Evolutionary conservation across 73 alveolate species (phyloP), one percentile per base, ranked within the genome.

Genomic region (Paramecium tetraurelia): DNA sequence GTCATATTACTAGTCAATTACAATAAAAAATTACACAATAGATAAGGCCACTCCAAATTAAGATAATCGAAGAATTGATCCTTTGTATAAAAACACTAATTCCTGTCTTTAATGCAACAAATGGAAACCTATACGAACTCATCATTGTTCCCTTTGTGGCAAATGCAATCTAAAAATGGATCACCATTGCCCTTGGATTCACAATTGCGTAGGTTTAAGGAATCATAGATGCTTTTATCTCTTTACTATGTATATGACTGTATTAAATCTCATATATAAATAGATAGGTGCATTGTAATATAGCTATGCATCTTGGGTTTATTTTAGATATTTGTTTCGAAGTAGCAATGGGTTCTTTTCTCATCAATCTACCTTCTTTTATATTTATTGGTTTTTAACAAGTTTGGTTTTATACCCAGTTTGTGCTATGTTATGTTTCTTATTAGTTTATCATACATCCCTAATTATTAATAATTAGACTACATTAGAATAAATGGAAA

Each of bases 161-260:
- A 40, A 85, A 7, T 96, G 98, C 58, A 92, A 85, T 3, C 53
- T 72, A 16, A 95, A 92, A 70, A 93, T 95, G 97, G 98, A 96
- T 85, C 98, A 96, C 63, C 98, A 96, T 63, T 96, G 98, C 86
- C 98, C 98, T 29, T 96, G 98, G 98, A 72, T 96, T 11, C 88
- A 92, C 8, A 96, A 96, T 53, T 96, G 98, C 68, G 96, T 93
- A 7, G 98, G 98, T 31, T 92, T 86, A 41, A 93, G 96, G 63
- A 96, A 93, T 85, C 96, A 95, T 68, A 94, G 96, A 48, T 75
- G 88, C 7, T 96, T 96, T 93, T 86, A 95, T 87, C 85, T 96
- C 2, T 96, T 96, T 59, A 85, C 94, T 50, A 7, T 96, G 57
- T 96, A 96, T 68, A 90, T 93, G 93, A 85, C 93, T 14, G 93